Evolutionary conservation across 345 rosid species (phyloP).

Genomic region (Jatropha curcas): DNA sequence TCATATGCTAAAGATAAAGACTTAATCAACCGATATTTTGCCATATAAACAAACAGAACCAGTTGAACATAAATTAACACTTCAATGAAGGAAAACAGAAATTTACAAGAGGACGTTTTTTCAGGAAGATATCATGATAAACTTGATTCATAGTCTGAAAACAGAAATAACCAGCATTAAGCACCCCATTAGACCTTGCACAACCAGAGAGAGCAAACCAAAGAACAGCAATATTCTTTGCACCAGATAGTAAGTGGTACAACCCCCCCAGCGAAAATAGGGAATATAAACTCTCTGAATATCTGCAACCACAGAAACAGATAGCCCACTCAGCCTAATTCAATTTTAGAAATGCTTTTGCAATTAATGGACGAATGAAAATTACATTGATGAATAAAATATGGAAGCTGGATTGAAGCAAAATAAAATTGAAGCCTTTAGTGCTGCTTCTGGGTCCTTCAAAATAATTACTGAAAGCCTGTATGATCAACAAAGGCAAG

Average conservation of each 20-base stretch:
- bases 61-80: neutral
- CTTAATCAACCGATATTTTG: neutral
- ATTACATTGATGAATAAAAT: conserved; percentile 84
- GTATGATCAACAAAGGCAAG: conserved; percentile 27
- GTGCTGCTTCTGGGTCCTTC: conserved; percentile 65
- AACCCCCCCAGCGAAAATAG: conserved; percentile 78
- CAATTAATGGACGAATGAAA: conserved; percentile 11
- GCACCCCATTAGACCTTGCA: conserved; percentile 95
- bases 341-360: neutral
- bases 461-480: conserved; percentile 75
- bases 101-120: conserved; percentile 57
- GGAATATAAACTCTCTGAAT: conserved; percentile 81
- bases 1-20: neutral
- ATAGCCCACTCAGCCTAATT: conserved; percentile 4
- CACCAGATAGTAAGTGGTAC: conserved; percentile 61
- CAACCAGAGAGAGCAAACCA: conserved; percentile 82
- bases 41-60: neutral
- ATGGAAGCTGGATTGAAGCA: conserved; percentile 93
- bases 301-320: conserved; percentile 51
- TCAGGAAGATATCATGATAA: conserved; percentile 55
- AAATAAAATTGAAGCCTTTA: conserved; percentile 70
- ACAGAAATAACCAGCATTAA: conserved; percentile 90
- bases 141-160: conserved; percentile 79
- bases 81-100: conserved; percentile 11
- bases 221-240: conserved; percentile 57